Evolutionary conservation across 1,284 basidiomycete genomes (phyloP).

Genomic region (Ceratobasidium theobromae): DNA sequence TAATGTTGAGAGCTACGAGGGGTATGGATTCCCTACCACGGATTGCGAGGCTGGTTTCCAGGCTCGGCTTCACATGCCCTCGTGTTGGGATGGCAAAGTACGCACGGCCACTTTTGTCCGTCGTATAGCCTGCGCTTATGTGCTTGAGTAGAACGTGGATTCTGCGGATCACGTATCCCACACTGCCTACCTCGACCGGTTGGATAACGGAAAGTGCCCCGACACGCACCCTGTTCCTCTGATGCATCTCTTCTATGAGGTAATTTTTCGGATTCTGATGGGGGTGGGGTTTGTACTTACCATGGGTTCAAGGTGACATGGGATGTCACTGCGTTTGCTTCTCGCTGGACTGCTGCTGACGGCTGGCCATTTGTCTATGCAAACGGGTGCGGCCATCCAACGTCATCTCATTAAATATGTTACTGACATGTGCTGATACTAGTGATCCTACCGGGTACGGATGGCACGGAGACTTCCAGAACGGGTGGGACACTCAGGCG

Average conservation of each 20-base stretch:
- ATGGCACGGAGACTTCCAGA: constrained; percentile 55
- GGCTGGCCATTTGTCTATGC: constrained; percentile 51
- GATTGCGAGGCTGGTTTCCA: constrained; percentile 49
- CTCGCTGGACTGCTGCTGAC: constrained; percentile 44
- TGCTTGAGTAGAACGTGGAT: constrained; percentile 8
- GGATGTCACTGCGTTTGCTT: constrained; percentile 46
- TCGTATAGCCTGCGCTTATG: neutral
- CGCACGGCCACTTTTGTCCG: neutral
- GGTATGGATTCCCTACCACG: constrained; percentile 46
- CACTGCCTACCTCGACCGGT: constrained; percentile 42
- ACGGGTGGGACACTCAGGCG: constrained; percentile 43
- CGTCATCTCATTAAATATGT: neutral
- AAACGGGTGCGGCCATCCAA: constrained; percentile 43
- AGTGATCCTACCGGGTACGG: constrained; percentile 53
- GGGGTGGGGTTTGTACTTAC: too few relatives aligned
- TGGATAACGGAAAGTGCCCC: constrained; percentile 54
- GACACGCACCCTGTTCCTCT: constrained; percentile 49
- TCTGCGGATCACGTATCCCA: constrained; percentile 44
- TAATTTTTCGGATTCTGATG: constrained; percentile 38
- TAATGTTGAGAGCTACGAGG: constrained; percentile 39
- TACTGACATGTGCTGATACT: neutral
- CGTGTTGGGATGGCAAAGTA: constrained; percentile 55
- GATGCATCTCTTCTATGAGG: constrained; percentile 54
- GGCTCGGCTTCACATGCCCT: constrained; percentile 42
- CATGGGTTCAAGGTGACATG: constrained; percentile 45